These are phyloP conservation scores for Gymnopus androsaceus DNA, from an alignment of 1,284 basidiomycete genomes.

Conservation along the genomic window DNA sequence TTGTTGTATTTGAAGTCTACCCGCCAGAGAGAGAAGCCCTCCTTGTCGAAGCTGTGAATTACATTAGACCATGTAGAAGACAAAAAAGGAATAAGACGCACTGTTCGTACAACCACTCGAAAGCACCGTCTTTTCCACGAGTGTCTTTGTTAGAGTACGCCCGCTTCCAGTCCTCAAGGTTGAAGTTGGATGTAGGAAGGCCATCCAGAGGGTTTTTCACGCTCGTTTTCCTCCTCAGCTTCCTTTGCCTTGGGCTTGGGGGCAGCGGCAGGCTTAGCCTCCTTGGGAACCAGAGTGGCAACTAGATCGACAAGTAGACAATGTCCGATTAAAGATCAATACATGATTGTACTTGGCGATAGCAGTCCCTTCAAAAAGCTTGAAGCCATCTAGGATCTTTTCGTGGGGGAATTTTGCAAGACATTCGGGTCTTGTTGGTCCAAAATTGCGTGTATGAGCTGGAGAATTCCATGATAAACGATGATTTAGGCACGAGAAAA, in stretches of 20 bases:
- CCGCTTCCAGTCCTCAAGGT: slow-evolving; percentile 98
- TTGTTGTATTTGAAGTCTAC: slow-evolving; percentile 99
- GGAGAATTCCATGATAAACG: no score
- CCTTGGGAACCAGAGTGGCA: slow-evolving; percentile 51
- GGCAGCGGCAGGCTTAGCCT: slow-evolving; percentile 46
- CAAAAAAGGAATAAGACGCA: slow-evolving; percentile 39
- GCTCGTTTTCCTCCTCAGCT: slow-evolving; percentile 52
- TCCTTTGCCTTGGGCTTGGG: slow-evolving; percentile 64
- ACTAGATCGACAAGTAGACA: slow-evolving; percentile 55
- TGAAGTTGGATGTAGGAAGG: slow-evolving; percentile 89
- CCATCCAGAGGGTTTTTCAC: slow-evolving; percentile 90
- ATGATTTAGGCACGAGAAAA: no score
- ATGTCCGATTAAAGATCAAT: slow-evolving; percentile 24
- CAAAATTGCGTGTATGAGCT: slow-evolving; percentile 70
- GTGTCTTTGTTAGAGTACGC: slow-evolving; percentile 98
- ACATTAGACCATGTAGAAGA: slow-evolving; percentile 26
- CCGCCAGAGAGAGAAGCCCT: slow-evolving; percentile 97
- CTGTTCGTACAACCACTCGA: slow-evolving; percentile 95
- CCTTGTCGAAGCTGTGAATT: slow-evolving; percentile 76
- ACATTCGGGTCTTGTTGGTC: slow-evolving; percentile 80
- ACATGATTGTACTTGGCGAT: slow-evolving; percentile 82
- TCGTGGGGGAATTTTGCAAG: slow-evolving; percentile 71
- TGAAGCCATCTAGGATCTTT: slow-evolving; percentile 89
- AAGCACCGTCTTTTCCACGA: slow-evolving; percentile 70
- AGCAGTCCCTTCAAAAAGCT: slow-evolving; percentile 76